phyloP scores from a whole-genome alignment of 2,329 filamentous ascomycete species.

The Aspergillus chevalieri region DNA sequence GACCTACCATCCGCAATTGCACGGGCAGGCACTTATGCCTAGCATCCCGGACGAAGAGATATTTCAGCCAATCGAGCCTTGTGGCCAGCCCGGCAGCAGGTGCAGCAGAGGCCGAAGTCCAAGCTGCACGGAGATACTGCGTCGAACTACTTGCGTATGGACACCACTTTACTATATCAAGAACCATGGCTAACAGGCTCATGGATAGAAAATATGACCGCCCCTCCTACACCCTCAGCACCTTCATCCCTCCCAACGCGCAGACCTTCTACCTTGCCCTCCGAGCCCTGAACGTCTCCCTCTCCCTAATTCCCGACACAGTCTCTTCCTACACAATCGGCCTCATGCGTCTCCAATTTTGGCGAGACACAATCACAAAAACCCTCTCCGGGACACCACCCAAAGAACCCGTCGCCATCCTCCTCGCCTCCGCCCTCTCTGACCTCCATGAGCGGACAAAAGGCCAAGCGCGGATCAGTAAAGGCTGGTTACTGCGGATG shows the following conservation, averaged over 20 bases:
- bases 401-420: slow-evolving; percentile 82
- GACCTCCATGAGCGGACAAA: slow-evolving; percentile 46
- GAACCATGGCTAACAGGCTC: neutral
- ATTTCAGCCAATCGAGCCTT: slow-evolving; percentile 19
- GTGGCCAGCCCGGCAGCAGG: slow-evolving; percentile 14
- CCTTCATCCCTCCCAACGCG: slow-evolving; percentile 70
- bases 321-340: slow-evolving; percentile 85
- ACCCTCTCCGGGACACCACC: slow-evolving; percentile 73
- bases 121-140: slow-evolving; percentile 54
- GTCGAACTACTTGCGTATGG: slow-evolving; percentile 50
- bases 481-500: slow-evolving; percentile 69
- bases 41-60: slow-evolving; percentile 1
- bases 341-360: slow-evolving; percentile 87
- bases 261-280: slow-evolving; percentile 84
- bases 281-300: slow-evolving; percentile 85
- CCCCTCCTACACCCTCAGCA: slow-evolving; percentile 76
- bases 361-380: slow-evolving; percentile 75
- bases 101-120: slow-evolving; percentile 43
- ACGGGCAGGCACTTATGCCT: slow-evolving; percentile 11
- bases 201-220: slow-evolving; percentile 73
- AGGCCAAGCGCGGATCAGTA: slow-evolving; percentile 50
- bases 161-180: neutral
- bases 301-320: slow-evolving; percentile 81
- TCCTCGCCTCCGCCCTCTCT: slow-evolving; percentile 67
- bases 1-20: slow-evolving; percentile 14